Evolutionary conservation across 2,329 filamentous ascomycete species (phyloP).

Genomic region (Alternaria arbusti): DNA sequence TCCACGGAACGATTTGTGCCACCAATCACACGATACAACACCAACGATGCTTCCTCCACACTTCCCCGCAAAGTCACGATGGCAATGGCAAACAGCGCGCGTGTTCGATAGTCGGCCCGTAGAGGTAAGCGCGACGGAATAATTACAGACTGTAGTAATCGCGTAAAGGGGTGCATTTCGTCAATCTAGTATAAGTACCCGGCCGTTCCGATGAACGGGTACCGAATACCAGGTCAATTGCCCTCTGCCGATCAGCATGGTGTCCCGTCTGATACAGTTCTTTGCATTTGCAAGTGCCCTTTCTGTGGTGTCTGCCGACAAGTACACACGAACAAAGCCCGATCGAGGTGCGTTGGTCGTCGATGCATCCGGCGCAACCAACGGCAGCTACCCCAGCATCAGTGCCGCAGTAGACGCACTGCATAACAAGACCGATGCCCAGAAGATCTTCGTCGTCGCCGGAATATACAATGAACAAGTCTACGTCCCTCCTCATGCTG

Average conservation of each 20-base stretch:
- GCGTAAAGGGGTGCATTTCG: background rate
- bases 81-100: background rate
- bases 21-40: slow-evolving; percentile 11
- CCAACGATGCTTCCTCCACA: background rate
- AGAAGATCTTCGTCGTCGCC: slow-evolving; percentile 62
- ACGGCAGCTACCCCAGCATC: slow-evolving; percentile 21
- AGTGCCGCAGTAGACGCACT: slow-evolving; percentile 22
- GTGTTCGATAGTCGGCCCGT: background rate
- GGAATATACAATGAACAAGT: slow-evolving; percentile 67
- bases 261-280: background rate
- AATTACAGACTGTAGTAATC: slow-evolving; percentile 3
- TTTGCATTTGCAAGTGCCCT: background rate
- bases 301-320: slow-evolving; percentile 6
- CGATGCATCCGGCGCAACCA: slow-evolving; percentile 19
- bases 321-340: slow-evolving; percentile 17
- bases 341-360: slow-evolving; percentile 23
- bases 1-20: slow-evolving; percentile 9
- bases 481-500: slow-evolving; percentile 54
- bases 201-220: background rate
- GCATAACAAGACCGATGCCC: slow-evolving; percentile 12
- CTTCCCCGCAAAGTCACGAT: slow-evolving; percentile 9
- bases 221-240: background rate
- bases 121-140: background rate
- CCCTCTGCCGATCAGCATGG: background rate
- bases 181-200: slow-evolving; percentile 2